Base-by-base conservation (phyloP, 148 eudicot species). In the Fagopyrum homotropicum region DNA sequence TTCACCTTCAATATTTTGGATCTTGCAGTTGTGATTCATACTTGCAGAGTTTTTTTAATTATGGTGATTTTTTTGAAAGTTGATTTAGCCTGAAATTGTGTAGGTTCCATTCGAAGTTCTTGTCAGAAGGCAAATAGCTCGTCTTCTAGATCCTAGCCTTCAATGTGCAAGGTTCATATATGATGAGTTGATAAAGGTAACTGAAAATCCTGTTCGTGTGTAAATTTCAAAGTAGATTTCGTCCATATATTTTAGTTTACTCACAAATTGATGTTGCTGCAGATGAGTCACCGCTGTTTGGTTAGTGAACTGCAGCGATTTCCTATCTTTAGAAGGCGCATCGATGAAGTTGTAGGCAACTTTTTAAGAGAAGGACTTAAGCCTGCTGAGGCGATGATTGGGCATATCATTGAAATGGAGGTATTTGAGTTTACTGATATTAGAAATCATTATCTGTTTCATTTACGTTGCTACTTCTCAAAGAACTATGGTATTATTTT, bases 241-340 rank as follows among this genome's bases (percentile, higher is more conserved):
- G 61, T 60, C 52, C 54, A 15, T 60, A 15, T 57, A n/a, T 55
- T 8, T 60, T 60, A 16, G 7, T 71, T 0, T 54, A 15, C 44
- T 77, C 40, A 54, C 46, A 15, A 9, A 1, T 3, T 78, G 49
- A 4, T 77, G 75, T 74, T 57, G 10, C 81, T 73, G 73, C 78
- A 89, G 93, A 89, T 89, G 91, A 88, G 91, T 75, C 93, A 89
- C 75, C 85, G 79, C 6, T 86, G 91, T 81, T 84, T 86, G 86
- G 82, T 88, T n/a, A 86, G 84, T 79, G 93, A 88, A 79, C 77
- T 84, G 73, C 93, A 82, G 69, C 82, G 91, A 3, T 89, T 89
- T 82, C 93, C 93, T 19, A 80, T 88, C 52, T 79, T 89, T 17
- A 81, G 93, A 75, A 89, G 80, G 81, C 87, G 89, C 69, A 88